phyloP scores from a whole-genome alignment of 306 rosid species.

The Acmispon strigosus region DNA sequence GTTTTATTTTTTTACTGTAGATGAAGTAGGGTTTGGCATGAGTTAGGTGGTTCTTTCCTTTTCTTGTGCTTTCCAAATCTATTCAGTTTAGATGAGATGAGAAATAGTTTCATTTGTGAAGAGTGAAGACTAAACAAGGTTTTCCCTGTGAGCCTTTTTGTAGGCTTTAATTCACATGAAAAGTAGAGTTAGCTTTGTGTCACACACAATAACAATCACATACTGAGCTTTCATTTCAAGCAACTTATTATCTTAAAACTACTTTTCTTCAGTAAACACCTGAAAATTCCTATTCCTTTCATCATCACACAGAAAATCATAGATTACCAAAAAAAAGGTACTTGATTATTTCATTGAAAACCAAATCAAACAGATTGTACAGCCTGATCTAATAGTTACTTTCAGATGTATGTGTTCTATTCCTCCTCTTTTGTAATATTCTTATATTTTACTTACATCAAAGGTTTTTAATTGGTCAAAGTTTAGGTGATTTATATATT shows the following conservation, averaged over 20 bases:
- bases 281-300: constrained; percentile 24
- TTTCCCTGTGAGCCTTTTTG: constrained; percentile 16
- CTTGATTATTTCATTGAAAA: neutral
- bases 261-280: constrained; percentile 19
- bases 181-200: constrained; percentile 31
- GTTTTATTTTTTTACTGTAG: neutral
- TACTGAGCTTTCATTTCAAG: constrained; percentile 40
- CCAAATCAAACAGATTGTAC: neutral
- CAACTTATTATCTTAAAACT: constrained; percentile 20
- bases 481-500: neutral
- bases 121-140: constrained; percentile 13
- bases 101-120: constrained; percentile 15
- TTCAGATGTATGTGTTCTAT: neutral
- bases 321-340: too few species aligned
- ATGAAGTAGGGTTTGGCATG: constrained; percentile 38
- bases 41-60: constrained; percentile 21
- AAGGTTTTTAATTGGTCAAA: neutral
- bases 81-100: neutral
- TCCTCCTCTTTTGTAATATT: neutral
- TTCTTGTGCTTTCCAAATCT: constrained; percentile 6
- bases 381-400: neutral
- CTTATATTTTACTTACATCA: neutral
- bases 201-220: neutral
- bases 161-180: constrained; percentile 32
- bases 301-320: neutral